Evolutionary conservation across 140 eudicot species (phyloP), one percentile per base, ranked within the genome.

Genomic region (Stevia rebaudiana): DNA sequence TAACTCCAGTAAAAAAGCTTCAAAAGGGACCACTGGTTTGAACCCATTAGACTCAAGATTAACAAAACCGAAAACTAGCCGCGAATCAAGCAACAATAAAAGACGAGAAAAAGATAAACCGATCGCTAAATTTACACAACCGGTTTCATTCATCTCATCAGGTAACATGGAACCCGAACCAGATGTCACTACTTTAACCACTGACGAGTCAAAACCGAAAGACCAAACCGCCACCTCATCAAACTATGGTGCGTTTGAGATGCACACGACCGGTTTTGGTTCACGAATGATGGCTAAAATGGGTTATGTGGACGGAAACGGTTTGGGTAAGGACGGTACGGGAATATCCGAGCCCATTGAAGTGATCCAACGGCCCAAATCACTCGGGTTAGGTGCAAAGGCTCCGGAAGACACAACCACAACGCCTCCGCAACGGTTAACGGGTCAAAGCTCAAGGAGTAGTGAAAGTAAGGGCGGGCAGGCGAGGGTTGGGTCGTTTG

Each of bases 241-340:
- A 11, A 73, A 69, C 39, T 84, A 80, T 43, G 90, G 91, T 61
- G 84, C 98, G 35, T 90, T 90, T 18, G 98, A 90, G 83, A 69
- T 82, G 80, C 98, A 84, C 82, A 90, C 98, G 1, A 91, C 86
- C 5, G 95, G 95, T 9, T 87, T 90, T 33, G 98, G 98, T 10
- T 91, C 95, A 28, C 82, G 81, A 81, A 87, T 91, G 91, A 69
- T 91, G 95, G 94, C 96, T 16, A 91, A 84, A 77, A 91, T 91
- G 98, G 98, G 98, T 30, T 84, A 75, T 43, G 80, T 82, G 23
- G 95, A 83, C 46, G 98, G 97, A 8, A 73, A 65, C 0, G 95
- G 95, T 3, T 46, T 87, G 53, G 98, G 98, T 4, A 91, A 90
- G 69, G 94, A 91, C 22, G 94, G 89, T 6, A 78, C 70, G 36